Evolutionary conservation across 2,329 filamentous ascomycete species (phyloP), one percentile per base, ranked within the genome.

Genomic region (Ramichloridium luteum): DNA sequence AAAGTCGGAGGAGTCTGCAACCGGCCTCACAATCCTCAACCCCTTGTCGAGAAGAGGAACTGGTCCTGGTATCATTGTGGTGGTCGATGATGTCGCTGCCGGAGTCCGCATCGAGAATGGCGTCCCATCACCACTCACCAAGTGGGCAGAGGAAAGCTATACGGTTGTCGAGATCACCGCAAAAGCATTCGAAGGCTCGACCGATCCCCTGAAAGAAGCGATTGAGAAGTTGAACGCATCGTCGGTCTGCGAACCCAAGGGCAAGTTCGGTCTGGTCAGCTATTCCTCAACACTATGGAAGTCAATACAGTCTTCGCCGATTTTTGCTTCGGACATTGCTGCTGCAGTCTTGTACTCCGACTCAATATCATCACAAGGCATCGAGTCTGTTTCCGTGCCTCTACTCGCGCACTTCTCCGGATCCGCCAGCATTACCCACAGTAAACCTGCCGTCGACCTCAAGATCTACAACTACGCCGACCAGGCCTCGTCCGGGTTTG

Each of bases 101-200:
- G 31, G 39, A 8, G 16, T 41, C n/a, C 40, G 43, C 13, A 43
- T 45, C 9, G 25, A 43, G 33, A 33, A 45, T 29, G 43, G 43
- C 4, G 43, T 45, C n/a, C 43, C 43, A 14, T 43, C 40, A 9
- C 28, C 43, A 16, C 38, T 40, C 14, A 45, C 43, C 38, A 82
- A 81, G 53, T 81, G 77, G 77, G 76, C 75, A 0, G 77, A 82
- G 48, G 77, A 82, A 49, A 74, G 77, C 0, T 80, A 71, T 41
- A 60, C 68, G 0, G 73, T 80, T 3, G 71, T 60, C 0, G 66
- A 77, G 48, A 48, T 80, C 1, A 47, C 55, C 2, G 45, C 58
- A 2, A 43, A 40, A n/a, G 39, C 43, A 16, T 27, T 25, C n/a
- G 27, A 23, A 4, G 15, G 22, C 14, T 36, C 31, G 5, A 31